phyloP scores from a whole-genome alignment of 192 early-diverging fungal species.

The Mycoemilia scoparia region DNA sequence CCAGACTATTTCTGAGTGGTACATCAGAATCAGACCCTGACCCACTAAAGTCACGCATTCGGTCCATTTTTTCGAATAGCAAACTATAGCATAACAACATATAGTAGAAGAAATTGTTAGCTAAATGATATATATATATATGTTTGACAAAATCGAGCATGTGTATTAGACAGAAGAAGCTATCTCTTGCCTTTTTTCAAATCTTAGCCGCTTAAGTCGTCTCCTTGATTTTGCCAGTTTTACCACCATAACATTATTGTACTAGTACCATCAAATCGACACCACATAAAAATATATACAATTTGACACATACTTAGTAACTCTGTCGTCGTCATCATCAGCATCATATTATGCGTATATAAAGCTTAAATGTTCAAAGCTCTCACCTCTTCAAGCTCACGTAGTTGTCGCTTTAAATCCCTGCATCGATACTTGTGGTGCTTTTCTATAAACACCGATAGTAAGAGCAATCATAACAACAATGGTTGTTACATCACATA shows the following conservation, averaged over 20 bases:
- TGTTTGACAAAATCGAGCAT: too few species aligned
- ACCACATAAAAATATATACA: too few species aligned
- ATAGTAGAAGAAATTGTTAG: conserved; percentile 7
- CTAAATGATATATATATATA: conserved; percentile 14
- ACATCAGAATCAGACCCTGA: too few species aligned
- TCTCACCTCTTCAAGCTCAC: conserved; percentile 26
- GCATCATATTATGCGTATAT: too few species aligned
- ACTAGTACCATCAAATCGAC: background rate
- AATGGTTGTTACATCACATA: too few species aligned
- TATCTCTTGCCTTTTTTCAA: conserved; percentile 23
- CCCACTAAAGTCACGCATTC: too few species aligned
- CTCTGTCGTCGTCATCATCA: too few species aligned
- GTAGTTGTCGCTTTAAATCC: conserved; percentile 26
- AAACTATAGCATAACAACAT: conserved; percentile 19
- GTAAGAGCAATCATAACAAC: too few species aligned
- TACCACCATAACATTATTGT: conserved; percentile 24
- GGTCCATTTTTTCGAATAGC: conserved; percentile 5
- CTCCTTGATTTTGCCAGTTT: conserved; percentile 22
- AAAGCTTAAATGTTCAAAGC: too few species aligned
- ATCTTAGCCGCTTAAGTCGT: conserved; percentile 25
- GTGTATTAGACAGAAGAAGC: conserved; percentile 26
- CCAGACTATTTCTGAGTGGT: too few species aligned
- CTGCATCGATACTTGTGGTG: conserved; percentile 30
- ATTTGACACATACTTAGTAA: too few species aligned
- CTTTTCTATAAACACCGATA: conserved; percentile 24